These are phyloP conservation scores for Trichoderma sp. DNA, from an alignment of 2,329 filamentous ascomycete genomes.

Conservation along the genomic window DNA sequence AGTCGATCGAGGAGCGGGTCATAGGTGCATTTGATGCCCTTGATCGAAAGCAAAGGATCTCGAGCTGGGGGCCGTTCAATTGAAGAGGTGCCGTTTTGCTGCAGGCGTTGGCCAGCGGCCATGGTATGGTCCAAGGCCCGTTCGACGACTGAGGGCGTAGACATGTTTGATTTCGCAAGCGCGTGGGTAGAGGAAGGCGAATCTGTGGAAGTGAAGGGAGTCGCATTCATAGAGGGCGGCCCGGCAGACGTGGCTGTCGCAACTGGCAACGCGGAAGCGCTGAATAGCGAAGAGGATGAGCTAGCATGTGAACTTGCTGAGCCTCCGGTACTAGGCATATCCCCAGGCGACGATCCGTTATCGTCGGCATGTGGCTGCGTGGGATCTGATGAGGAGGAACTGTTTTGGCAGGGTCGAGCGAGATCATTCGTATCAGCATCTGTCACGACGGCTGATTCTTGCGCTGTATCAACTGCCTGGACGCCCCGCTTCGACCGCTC, in stretches of 20 bases:
- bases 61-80: slow-evolving; percentile 55
- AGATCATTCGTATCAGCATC: slow-evolving; percentile 33
- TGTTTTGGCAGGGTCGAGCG: slow-evolving; percentile 29
- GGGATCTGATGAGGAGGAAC: slow-evolving; percentile 32
- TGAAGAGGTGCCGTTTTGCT: slow-evolving; percentile 39
- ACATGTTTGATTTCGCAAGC: slow-evolving; percentile 56
- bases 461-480: slow-evolving; percentile 31
- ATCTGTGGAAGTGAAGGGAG: slow-evolving; percentile 41
- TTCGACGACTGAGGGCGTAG: slow-evolving; percentile 53
- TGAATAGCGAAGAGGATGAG: slow-evolving; percentile 72
- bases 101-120: slow-evolving; percentile 36
- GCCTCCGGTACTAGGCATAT: slow-evolving; percentile 69
- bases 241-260: slow-evolving; percentile 47
- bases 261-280: slow-evolving; percentile 48
- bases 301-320: slow-evolving; percentile 73
- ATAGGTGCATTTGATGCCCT: slow-evolving; percentile 62
- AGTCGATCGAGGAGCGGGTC: slow-evolving; percentile 59
- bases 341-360: slow-evolving; percentile 61
- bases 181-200: slow-evolving; percentile 54
- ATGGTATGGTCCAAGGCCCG: slow-evolving; percentile 32
- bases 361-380: slow-evolving; percentile 49
- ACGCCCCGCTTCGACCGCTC: slow-evolving; percentile 35
- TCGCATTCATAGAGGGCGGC: slow-evolving; percentile 42
- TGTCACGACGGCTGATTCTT: slow-evolving; percentile 30
- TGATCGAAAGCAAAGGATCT: slow-evolving; percentile 55